Base-by-base conservation (phyloP, 2,329 filamentous ascomycete genomes). In the Alternaria sp. region DNA sequence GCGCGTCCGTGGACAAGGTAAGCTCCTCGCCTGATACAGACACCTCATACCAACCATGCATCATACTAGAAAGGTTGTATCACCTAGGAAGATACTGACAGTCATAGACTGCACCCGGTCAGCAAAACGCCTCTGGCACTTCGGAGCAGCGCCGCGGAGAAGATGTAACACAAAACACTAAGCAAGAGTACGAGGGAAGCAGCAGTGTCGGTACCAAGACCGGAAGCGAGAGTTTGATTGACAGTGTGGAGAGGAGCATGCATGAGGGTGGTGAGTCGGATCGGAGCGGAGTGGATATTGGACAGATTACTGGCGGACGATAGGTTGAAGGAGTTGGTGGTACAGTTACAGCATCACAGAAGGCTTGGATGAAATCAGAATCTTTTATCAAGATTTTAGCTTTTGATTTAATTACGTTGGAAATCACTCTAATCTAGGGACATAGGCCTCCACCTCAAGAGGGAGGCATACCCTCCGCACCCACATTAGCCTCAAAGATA, bases 401-500 rank as follows among this genome's bases (percentile, higher is more conserved):
- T 0, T 40, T 40, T 1, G 3, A 17, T 40, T 0, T 17, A n/a
- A 40, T 9, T 17, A 5, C 0, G n/a, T 11, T 40, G 36, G 15
- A 40, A 17, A 40, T 6, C 36, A 17, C 9, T n/a, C n/a, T n/a
- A n/a, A n/a, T n/a, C n/a, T n/a, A n/a, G n/a, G n/a, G n/a, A n/a
- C n/a, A n/a, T n/a, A n/a, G n/a, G n/a, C 28, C 28, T 45, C 15
- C n/a, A 50, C 17, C 23, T n/a, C 13, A 58, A 9, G 44, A 4
- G 8, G 59, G 56, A 30, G 67, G 67, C 21, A 69, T 67, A 2
- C 67, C 69, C 11, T 58, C 57, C 21, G 45, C 8, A 12, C 70
- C 67, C 25, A 68, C 65, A 47, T 62, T 11, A 57, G 62, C 65
- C 61, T 69, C 63, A 40, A 65, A 72, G 1, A 71, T 52, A 1